Conservation (phyloP, 495 filamentous ascomycete genomes). For the Penicillium soppii region DNA sequence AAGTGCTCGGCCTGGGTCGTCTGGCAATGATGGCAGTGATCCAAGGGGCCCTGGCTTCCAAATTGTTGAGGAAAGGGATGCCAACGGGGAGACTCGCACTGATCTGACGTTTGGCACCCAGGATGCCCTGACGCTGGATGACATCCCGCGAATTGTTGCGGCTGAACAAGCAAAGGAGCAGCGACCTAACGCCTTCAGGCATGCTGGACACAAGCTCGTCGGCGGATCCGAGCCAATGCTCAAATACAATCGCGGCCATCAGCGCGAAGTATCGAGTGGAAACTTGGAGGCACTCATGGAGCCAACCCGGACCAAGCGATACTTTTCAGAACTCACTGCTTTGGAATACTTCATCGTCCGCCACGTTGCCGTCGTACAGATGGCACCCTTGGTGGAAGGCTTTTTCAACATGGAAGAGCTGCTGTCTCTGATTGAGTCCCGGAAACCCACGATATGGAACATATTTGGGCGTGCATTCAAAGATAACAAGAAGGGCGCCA, state of each 20-base stretch:
- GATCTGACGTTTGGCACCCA: slow-evolving; percentile 85
- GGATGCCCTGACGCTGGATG: slow-evolving; percentile 89
- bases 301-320: slow-evolving; percentile 61
- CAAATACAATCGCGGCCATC: slow-evolving; percentile 70
- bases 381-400: slow-evolving; percentile 89
- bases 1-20: slow-evolving; percentile 73
- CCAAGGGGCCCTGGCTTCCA: slow-evolving; percentile 61
- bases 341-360: slow-evolving; percentile 97
- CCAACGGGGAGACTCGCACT: slow-evolving; percentile 66
- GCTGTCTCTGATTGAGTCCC: slow-evolving; percentile 90
- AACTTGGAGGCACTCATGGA: slow-evolving; percentile 47
- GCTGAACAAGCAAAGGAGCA: slow-evolving; percentile 94
- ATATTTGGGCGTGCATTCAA: slow-evolving; percentile 96
- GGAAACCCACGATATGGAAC: slow-evolving; percentile 93
- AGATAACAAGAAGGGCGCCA: slow-evolving; percentile 71
- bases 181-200: slow-evolving; percentile 77
- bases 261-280: slow-evolving; percentile 71
- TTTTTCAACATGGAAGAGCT: slow-evolving; percentile 93
- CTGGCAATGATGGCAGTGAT: slow-evolving; percentile 64
- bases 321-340: slow-evolving; percentile 94
- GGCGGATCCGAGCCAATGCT: slow-evolving; percentile 60
- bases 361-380: slow-evolving; percentile 89
- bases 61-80: slow-evolving; percentile 85
- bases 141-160: slow-evolving; percentile 96
- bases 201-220: slow-evolving; percentile 74